These are phyloP conservation scores for Leccinum disarticulatum DNA, from an alignment of 768 basidiomycete genomes.

Conservation along the genomic window DNA sequence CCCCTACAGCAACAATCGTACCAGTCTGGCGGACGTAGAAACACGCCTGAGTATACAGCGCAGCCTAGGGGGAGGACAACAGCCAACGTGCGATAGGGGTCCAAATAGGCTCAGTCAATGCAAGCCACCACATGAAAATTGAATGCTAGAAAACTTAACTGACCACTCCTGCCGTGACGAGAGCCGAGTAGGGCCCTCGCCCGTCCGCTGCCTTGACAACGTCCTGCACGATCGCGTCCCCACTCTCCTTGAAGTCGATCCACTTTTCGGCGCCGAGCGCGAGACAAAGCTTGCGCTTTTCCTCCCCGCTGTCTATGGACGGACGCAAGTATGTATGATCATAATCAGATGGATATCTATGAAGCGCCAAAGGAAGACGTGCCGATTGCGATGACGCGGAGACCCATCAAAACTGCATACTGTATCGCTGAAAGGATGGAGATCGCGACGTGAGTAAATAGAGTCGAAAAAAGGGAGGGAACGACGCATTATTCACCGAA, in stretches of 20 bases:
- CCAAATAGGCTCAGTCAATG: neutral
- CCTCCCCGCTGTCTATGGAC: conserved; percentile 41
- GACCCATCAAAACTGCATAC: conserved; percentile 43
- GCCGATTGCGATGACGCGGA: conserved; percentile 46
- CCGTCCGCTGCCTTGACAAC: conserved; percentile 42
- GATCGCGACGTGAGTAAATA: neutral
- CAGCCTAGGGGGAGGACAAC: conserved; percentile 16
- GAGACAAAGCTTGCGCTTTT: conserved; percentile 38
- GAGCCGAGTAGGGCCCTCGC: conserved; percentile 41
- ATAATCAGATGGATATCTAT: neutral
- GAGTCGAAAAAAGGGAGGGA: neutral
- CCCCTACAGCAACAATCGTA: conserved; percentile 41
- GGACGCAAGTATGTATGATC: neutral
- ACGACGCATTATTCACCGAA: conserved; percentile 24
- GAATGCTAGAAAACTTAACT: neutral
- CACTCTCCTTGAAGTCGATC: conserved; percentile 46
- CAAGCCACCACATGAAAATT: neutral
- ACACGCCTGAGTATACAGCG: conserved; percentile 44
- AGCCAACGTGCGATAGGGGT: neutral
- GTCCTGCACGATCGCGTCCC: conserved; percentile 37
- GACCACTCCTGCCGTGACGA: conserved; percentile 25
- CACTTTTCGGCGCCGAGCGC: conserved; percentile 42
- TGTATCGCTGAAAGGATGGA: conserved; percentile 37
- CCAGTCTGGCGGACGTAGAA: conserved; percentile 45
- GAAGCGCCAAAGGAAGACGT: neutral